Evolutionary conservation across 257 asterid genomes (phyloP).

Genomic region (Linderniella brevidens): DNA sequence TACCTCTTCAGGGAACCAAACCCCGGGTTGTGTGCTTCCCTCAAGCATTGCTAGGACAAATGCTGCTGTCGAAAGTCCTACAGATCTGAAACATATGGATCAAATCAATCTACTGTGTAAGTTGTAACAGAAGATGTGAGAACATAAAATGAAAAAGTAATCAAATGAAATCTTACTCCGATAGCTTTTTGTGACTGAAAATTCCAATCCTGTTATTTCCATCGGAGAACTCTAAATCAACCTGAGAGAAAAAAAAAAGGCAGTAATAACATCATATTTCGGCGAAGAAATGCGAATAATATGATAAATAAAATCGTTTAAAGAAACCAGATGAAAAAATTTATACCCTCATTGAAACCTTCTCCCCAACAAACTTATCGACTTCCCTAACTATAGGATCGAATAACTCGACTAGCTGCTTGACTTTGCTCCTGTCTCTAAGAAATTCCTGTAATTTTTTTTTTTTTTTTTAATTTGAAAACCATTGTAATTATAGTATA

Average conservation of each 20-base stretch:
- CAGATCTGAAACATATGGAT: constrained; percentile 39
- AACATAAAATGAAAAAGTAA: not conserved
- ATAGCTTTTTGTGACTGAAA: constrained; percentile 73
- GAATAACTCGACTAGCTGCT: constrained; percentile 47
- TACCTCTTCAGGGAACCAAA: constrained; percentile 98
- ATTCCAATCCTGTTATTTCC: constrained; percentile 63
- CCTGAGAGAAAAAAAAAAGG: constrained; percentile 26
- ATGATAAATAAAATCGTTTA: not conserved
- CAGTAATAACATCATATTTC: too few relatives aligned
- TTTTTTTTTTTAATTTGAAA: not conserved
- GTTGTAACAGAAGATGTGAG: not conserved
- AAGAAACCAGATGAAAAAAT: not conserved
- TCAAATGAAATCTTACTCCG: constrained; percentile 25
- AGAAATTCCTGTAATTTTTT: constrained; percentile 45
- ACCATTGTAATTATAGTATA: too few relatives aligned
- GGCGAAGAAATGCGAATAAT: not conserved
- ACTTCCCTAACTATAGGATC: constrained; percentile 73
- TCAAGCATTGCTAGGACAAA: constrained; percentile 77
- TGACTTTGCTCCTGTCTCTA: constrained; percentile 76
- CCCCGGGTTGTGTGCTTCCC: constrained; percentile 85
- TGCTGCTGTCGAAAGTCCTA: constrained; percentile 71
- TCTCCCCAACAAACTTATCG: constrained; percentile 60
- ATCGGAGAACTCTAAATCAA: constrained; percentile 70
- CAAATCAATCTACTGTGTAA: not conserved
- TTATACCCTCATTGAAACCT: constrained; percentile 78